Conservation (phyloP, 2,329 filamentous ascomycete species). For the Aspergillus tanneri region DNA sequence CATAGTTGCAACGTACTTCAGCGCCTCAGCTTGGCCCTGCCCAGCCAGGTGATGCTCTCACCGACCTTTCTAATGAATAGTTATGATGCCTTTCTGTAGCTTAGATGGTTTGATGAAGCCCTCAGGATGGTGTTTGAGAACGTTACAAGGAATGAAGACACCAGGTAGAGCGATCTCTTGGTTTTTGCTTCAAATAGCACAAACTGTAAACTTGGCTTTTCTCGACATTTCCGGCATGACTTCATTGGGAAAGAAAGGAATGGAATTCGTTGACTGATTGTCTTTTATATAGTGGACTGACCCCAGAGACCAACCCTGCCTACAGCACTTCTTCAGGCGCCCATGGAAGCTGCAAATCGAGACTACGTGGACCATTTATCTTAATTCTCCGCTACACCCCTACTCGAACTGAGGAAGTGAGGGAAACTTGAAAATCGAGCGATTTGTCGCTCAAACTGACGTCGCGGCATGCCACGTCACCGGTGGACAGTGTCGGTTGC, state of each 20-base stretch:
- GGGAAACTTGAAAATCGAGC: conserved; percentile 23
- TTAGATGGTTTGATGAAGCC: background rate
- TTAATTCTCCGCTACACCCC: conserved; percentile 12
- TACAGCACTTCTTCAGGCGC: conserved; percentile 12
- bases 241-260: background rate
- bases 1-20: background rate
- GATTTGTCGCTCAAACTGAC: conserved; percentile 22
- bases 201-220: background rate
- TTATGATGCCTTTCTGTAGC: background rate
- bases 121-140: background rate
- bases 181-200: background rate
- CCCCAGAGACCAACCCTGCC: background rate
- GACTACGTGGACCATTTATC: conserved; percentile 34
- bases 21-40: background rate
- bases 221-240: background rate
- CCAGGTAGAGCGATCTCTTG: background rate
- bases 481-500: conserved; percentile 26
- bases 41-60: background rate
- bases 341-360: conserved; percentile 3
- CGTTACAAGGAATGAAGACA: background rate
- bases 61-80: background rate
- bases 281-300: conserved; percentile 10
- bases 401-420: conserved; percentile 19
- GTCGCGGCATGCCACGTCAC: conserved; percentile 36
- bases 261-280: background rate